phyloP scores from a whole-genome alignment of 2,329 filamentous ascomycete species.

The Talaromyces amestolkiae region DNA sequence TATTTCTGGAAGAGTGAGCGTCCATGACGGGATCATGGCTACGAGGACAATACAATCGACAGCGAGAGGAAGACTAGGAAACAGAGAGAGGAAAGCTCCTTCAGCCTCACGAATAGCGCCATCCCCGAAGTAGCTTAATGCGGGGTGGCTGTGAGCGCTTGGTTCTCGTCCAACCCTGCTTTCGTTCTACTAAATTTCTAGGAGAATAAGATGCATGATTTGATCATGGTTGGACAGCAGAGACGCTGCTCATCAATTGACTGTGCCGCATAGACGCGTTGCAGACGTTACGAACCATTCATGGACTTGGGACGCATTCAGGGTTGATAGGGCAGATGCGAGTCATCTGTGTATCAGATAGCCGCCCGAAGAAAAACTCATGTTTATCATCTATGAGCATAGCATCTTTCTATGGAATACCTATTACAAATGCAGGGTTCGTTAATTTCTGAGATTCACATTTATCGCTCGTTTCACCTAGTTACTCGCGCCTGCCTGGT shows the following conservation, averaged over 20 bases:
- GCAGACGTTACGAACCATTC: neutral
- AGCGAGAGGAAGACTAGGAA: neutral
- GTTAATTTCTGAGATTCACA: too few species aligned
- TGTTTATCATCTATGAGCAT: neutral
- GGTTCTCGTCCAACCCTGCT: neutral
- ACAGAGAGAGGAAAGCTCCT: neutral
- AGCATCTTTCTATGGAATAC: neutral
- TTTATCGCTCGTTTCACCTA: conserved; percentile 9
- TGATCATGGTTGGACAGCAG: conserved; percentile 3
- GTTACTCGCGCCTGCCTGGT: neutral
- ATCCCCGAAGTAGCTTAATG: conserved; percentile 1
- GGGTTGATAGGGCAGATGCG: conserved; percentile 10
- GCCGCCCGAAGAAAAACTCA: neutral
- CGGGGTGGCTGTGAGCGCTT: conserved; percentile 11
- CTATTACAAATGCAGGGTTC: neutral
- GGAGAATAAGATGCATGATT: neutral
- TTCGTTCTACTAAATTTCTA: neutral
- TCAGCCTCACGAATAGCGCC: conserved; percentile 11
- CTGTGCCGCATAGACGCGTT: conserved; percentile 17
- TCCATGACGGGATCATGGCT: neutral
- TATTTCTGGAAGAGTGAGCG: conserved; percentile 5
- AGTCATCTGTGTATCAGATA: conserved; percentile 5
- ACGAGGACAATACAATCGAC: neutral
- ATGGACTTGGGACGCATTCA: neutral
- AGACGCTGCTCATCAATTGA: neutral